Evolutionary conservation across 1,139 yeast species (phyloP), one percentile per base, ranked within the genome.

Genomic region (Saccharomyces hybrid): DNA sequence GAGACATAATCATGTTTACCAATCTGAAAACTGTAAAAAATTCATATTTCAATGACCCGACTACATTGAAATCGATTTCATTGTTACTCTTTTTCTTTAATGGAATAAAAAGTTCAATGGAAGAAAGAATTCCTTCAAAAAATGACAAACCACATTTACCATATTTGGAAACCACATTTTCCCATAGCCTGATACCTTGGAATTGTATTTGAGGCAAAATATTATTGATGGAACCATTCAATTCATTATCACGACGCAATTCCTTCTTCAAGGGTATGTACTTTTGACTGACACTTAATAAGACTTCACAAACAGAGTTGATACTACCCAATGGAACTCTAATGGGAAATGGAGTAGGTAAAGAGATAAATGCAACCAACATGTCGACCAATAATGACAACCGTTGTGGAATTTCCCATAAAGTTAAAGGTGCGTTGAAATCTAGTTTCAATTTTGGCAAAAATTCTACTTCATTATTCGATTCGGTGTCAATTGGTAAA

Each of bases 241-340:
- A 61, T 34, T 76, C 73, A 3, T 66, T 62, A 55, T 79, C 83
- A 59, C 80, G 81, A 56, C 84, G 76, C 49, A 85, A 67, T 53
- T 85, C 89, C 50, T 78, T 75, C 61, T 77, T 82, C 62, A 83
- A 76, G 1, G 82, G 75, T 42, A 82, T 69, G 58, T 79, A 82
- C 53, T 75, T 78, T 13, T 78, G 70, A 59, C 83, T 82, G 53
- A 85, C 69, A 26, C 83, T 75, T 55, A 81, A 68, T 8, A 83
- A 63, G 2, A 80, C 66, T 62, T 84, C 88, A 42, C 76, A 72
- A 47, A 82, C 57, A 9, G 73, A 66, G 9, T 84, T 64, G 2
- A 83, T 64, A 51, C 72, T 65, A 0, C 89, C 89, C 29, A 85
- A 59, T 3, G 93, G 90, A 14, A 66, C 64, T 57, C 71, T 65